Base-by-base conservation (phyloP, 192 early-diverging fungal genomes). In the Podila minutissima region DNA sequence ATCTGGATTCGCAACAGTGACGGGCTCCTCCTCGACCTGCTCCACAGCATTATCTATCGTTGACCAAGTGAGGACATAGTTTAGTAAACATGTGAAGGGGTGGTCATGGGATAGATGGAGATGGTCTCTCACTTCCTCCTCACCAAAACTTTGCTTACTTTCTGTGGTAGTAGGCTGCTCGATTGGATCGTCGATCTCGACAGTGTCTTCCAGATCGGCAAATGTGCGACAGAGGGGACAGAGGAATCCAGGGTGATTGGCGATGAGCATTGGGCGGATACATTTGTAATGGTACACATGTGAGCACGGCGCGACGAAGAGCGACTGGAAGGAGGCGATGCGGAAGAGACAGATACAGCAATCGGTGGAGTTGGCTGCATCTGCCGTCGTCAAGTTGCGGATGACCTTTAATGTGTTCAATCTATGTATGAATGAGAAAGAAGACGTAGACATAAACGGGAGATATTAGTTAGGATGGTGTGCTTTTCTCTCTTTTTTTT, bases 231-330 rank as follows among this genome's bases (percentile, higher is more conserved):
- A 98, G 38, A 98, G 86, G 37, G 96, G 95, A 82, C 97, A 97
- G 62, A 86, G 90, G 86, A 98, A 97, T 48, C 89, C 88, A 1
- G 92, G 90, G 75, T 89, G 91, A 75, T 86, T 76, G 51, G 86
- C 86, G 38, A 90, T 81, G 61, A 97, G 84, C 46, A 97, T 83
- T 1, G 95, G 94, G 69, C 92, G 92, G 75, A 95, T 93, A 84
- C 96, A 97, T 77, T 95, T 95, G 85, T 94, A 97, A 74, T 97
- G 96, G 88, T 94, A 97, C 70, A 93, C 93, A 67, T 97, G 96
- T 26, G 93, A 96, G 83, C 96, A 97, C 9, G 96, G 96, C 2
- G 95, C 95, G 38, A 96, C 87, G 83, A 97, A 97, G 72, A 97
- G 89, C 22, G 95, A 92, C 84, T 97, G 96, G 86, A 90, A 93